Percentiles rank a stretch among this genome's conserved stretches.
phyloP scores from a whole-genome alignment of 2,329 filamentous ascomycete genomes.

The Blastomyces percursus region DNA sequence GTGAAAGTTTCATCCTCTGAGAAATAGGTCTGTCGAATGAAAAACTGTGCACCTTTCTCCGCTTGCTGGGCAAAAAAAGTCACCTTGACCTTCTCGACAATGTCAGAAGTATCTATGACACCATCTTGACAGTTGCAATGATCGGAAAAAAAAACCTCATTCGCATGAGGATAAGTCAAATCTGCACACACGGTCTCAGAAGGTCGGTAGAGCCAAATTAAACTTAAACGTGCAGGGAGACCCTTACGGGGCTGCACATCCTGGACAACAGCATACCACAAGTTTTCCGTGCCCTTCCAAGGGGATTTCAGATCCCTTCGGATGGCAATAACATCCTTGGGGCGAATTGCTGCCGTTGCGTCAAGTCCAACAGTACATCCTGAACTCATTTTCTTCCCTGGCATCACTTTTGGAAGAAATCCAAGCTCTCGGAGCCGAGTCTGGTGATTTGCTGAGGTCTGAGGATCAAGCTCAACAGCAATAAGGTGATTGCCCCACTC shows the following conservation, averaged over 20 bases:
- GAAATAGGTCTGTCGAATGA: slow-evolving; percentile 61
- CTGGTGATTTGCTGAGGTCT: slow-evolving; percentile 18
- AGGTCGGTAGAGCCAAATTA: slow-evolving; percentile 65
- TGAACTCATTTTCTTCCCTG: background rate
- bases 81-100: slow-evolving; percentile 48
- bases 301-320: slow-evolving; percentile 38
- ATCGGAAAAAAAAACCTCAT: slow-evolving; percentile 67
- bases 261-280: slow-evolving; percentile 65
- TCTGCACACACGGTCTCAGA: slow-evolving; percentile 58
- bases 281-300: slow-evolving; percentile 46
- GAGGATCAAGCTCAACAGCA: slow-evolving; percentile 32
- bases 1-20: slow-evolving; percentile 51
- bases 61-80: slow-evolving; percentile 45
- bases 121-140: slow-evolving; percentile 58
- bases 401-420: slow-evolving; percentile 8
- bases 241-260: slow-evolving; percentile 28
- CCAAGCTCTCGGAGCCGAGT: slow-evolving; percentile 7
- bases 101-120: slow-evolving; percentile 44
- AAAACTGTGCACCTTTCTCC: slow-evolving; percentile 41
- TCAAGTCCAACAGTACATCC: background rate
- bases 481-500: slow-evolving; percentile 39
- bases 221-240: slow-evolving; percentile 42
- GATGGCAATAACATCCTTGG: slow-evolving; percentile 43
- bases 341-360: slow-evolving; percentile 17
- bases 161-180: slow-evolving; percentile 56